Conservation (phyloP, 805 yeast species). For the Barnettozyma pratensis region DNA sequence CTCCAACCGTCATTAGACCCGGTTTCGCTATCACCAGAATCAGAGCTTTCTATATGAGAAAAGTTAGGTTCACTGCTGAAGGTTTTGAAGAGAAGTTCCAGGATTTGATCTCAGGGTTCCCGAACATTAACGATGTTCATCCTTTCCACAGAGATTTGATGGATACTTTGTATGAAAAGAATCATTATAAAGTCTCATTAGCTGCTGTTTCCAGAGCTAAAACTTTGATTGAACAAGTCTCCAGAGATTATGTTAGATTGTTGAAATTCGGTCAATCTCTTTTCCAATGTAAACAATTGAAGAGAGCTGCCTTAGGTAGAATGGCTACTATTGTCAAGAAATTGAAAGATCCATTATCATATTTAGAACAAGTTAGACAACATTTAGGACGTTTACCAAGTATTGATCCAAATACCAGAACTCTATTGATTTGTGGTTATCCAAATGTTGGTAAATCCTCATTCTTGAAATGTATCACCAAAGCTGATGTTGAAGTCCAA, state of each 20-base stretch:
- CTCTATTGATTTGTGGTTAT: constrained; percentile 94
- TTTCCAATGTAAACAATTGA: constrained; percentile 97
- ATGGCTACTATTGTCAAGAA: constrained; percentile 98
- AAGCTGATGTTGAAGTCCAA: constrained; percentile 98
- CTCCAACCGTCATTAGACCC: constrained; percentile 97
- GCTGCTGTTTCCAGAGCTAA: constrained; percentile 95
- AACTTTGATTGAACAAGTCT: constrained; percentile 89
- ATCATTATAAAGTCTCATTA: constrained; percentile 93
- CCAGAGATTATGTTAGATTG: constrained; percentile 91
- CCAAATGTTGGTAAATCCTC: constrained; percentile 99
- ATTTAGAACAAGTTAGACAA: constrained; percentile 97
- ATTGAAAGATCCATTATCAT: constrained; percentile 86
- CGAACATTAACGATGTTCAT: constrained; percentile 94
- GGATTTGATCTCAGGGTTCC: constrained; percentile 83
- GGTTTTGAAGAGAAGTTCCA: constrained; percentile 92
- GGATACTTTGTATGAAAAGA: constrained; percentile 97
- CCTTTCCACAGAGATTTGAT: constrained; percentile 97
- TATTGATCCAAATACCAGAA: constrained; percentile 98
- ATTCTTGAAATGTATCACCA: constrained; percentile 85
- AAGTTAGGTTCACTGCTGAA: constrained; percentile 93
- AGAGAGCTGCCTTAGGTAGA: constrained; percentile 98
- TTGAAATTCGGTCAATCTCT: constrained; percentile 96
- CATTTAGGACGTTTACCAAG: constrained; percentile 97
- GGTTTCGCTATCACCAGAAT: constrained; percentile 96
- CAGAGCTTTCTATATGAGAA: constrained; percentile 96